phyloP scores from a whole-genome alignment of 2,329 filamentous ascomycete species.

The Amauroascus verrucosus region DNA sequence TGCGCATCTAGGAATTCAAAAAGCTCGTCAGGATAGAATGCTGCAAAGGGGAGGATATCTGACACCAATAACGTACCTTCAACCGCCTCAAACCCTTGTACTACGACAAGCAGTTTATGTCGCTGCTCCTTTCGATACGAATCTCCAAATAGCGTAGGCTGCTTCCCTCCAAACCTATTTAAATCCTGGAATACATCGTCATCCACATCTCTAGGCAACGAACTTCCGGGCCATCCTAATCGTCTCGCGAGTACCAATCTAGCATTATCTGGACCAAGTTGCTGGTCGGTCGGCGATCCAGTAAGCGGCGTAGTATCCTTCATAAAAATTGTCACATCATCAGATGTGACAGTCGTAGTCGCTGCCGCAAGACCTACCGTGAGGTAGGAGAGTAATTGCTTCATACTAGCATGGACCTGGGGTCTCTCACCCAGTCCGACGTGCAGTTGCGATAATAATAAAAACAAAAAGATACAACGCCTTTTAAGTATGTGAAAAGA shows the following conservation, averaged over 20 bases:
- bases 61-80: conserved; percentile 38
- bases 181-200: conserved; percentile 47
- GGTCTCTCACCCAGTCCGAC: background rate
- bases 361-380: conserved; percentile 11
- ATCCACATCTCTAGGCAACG: conserved; percentile 31
- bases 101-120: conserved; percentile 28
- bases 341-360: conserved; percentile 10
- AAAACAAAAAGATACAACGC: background rate
- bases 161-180: conserved; percentile 49
- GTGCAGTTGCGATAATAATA: background rate
- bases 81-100: conserved; percentile 51
- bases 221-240: conserved; percentile 41
- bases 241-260: conserved; percentile 37
- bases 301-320: conserved; percentile 17
- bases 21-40: background rate
- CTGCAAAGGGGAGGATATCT: background rate
- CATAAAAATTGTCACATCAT: conserved; percentile 28
- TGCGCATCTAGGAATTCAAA: background rate
- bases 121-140: conserved; percentile 14
- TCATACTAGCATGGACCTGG: conserved; percentile 14
- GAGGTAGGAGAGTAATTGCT: conserved; percentile 13
- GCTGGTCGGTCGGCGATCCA: background rate
- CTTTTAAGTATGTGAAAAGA: background rate
- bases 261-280: conserved; percentile 23
- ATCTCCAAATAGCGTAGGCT: conserved; percentile 43